These are phyloP conservation scores for Colletotrichum ledebouriae DNA, from an alignment of 2,329 filamentous ascomycete genomes.

Conservation along the genomic window DNA sequence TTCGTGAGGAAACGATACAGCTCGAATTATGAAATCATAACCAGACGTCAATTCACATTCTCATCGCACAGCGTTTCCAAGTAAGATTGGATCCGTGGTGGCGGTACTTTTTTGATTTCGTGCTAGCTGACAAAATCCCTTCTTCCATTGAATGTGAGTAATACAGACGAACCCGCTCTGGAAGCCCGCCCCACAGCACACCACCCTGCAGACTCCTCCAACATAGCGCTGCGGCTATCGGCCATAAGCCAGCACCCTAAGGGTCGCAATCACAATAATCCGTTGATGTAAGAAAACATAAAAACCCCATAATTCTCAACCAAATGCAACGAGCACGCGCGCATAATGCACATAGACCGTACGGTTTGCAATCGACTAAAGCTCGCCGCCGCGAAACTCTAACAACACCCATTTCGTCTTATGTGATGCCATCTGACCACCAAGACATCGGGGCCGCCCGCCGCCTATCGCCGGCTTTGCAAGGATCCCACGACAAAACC, in stretches of 20 bases:
- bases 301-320: not conserved
- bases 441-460: conserved; percentile 11
- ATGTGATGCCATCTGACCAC: conserved; percentile 36
- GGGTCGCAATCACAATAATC: not conserved
- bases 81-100: not conserved
- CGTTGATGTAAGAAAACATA: not conserved
- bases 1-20: not conserved
- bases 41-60: not conserved
- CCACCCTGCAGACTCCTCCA: conserved; percentile 23
- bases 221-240: conserved; percentile 1
- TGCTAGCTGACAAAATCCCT: not conserved
- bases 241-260: not conserved
- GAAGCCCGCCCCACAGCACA: conserved; percentile 7
- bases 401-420: conserved; percentile 23
- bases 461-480: conserved; percentile 43
- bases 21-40: not conserved
- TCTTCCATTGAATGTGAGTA: conserved; percentile 13
- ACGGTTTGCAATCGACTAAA: conserved; percentile 11
- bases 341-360: not conserved
- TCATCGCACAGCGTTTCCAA: not conserved
- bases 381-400: conserved; percentile 16
- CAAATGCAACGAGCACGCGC: not conserved
- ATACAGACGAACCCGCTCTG: conserved; percentile 15
- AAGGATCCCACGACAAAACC: conserved; percentile 28
- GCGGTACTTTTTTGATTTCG: not conserved